Conservation (phyloP, 2,329 filamentous ascomycete species). For the Pyricularia grisea region DNA sequence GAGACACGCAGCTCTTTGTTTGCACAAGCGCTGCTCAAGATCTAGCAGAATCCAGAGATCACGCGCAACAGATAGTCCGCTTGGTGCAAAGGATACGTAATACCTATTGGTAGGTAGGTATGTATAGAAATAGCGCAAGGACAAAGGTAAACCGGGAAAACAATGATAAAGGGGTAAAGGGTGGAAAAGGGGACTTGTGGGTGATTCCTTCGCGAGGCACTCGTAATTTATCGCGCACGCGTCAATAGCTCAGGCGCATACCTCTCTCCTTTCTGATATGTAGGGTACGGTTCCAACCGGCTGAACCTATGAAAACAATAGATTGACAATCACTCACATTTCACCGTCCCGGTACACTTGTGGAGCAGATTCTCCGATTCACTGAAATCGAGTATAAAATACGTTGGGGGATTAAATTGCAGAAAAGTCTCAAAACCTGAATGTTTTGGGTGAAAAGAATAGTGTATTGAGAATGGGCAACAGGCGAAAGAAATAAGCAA, state of each 20-base stretch:
- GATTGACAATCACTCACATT: neutral
- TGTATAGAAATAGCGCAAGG: neutral
- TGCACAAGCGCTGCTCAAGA: neutral
- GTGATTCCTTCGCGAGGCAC: neutral
- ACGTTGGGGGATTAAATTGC: neutral
- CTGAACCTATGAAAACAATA: neutral
- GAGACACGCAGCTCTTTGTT: neutral
- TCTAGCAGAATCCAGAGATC: neutral
- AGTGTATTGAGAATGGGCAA: neutral
- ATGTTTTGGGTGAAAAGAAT: neutral
- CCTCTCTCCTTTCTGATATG: neutral
- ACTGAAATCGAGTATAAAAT: neutral
- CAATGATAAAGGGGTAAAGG: neutral
- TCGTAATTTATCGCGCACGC: neutral
- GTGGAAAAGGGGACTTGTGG: neutral
- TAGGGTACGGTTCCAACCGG: neutral
- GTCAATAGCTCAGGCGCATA: neutral
- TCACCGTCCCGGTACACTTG: neutral
- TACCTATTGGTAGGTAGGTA: neutral
- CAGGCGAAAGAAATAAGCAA: neutral
- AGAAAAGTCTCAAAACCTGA: neutral
- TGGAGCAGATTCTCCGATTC: neutral
- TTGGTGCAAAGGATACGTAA: neutral
- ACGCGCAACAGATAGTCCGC: neutral
- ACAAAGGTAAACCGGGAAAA: neutral